Conservation (phyloP, 2,329 filamentous ascomycete genomes). For the Arachnomyces sp. region DNA sequence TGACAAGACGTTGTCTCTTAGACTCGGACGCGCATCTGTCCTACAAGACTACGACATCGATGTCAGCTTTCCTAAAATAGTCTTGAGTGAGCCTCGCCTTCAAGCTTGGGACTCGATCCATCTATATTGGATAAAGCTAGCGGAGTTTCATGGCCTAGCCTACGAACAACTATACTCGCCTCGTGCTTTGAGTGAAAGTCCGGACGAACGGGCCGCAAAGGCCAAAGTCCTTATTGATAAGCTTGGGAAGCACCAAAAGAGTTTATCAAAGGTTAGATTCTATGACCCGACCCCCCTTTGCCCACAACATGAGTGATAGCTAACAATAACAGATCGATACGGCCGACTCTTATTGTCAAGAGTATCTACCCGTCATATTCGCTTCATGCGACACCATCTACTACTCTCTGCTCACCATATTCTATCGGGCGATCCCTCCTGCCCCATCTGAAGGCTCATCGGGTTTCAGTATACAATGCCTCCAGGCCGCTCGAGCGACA, state of each 20-base stretch:
- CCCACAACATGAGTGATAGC: neutral
- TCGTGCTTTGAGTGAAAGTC: conserved; percentile 21
- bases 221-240: conserved; percentile 22
- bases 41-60: conserved; percentile 55
- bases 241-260: conserved; percentile 13
- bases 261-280: too few relatives aligned
- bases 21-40: conserved; percentile 50
- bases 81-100: conserved; percentile 6
- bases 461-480: conserved; percentile 30
- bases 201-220: conserved; percentile 19
- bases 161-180: conserved; percentile 50
- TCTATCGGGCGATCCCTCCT: conserved; percentile 33
- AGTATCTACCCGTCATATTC: conserved; percentile 19
- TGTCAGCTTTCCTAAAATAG: conserved; percentile 33
- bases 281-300: too few relatives aligned
- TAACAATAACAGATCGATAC: conserved; percentile 11
- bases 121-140: conserved; percentile 47
- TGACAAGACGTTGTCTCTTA: conserved; percentile 51
- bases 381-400: conserved; percentile 30
- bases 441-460: conserved; percentile 16
- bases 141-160: conserved; percentile 50
- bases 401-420: conserved; percentile 29
- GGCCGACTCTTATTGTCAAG: conserved; percentile 11
- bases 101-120: conserved; percentile 41
- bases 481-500: conserved; percentile 28